Evolutionary conservation across 2,329 filamentous ascomycete genomes (phyloP).

Genomic region (Verticillium klebahnii): DNA sequence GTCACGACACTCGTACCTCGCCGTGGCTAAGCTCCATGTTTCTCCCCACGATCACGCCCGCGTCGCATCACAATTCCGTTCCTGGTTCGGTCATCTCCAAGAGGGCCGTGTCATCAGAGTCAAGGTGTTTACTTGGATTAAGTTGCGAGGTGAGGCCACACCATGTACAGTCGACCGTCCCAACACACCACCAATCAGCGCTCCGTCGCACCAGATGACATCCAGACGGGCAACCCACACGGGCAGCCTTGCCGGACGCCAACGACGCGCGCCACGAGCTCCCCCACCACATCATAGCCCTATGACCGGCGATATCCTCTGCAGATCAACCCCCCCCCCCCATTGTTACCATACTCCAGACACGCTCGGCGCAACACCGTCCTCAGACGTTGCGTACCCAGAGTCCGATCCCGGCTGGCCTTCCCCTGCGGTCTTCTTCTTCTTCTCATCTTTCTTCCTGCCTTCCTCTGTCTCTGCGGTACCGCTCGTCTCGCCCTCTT

Average conservation of each 20-base stretch:
- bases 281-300: neutral
- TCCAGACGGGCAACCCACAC: neutral
- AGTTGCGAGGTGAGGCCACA: neutral
- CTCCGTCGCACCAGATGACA: neutral
- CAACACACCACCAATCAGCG: neutral
- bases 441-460: constrained; percentile 18
- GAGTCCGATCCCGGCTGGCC: constrained; percentile 6
- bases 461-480: constrained; percentile 14
- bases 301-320: neutral
- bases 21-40: neutral
- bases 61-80: neutral
- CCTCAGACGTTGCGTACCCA: constrained; percentile 10
- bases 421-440: constrained; percentile 25
- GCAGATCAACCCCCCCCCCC: neutral
- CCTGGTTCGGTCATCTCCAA: neutral
- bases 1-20: neutral
- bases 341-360: neutral
- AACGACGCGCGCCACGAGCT: neutral
- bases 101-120: neutral
- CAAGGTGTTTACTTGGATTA: neutral
- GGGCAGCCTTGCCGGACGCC: neutral
- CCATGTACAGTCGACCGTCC: neutral
- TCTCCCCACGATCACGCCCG: neutral
- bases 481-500: constrained; percentile 12
- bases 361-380: neutral